Evolutionary conservation across 345 rosid genomes (phyloP).

Genomic region (Eucalyptus shirleyi): DNA sequence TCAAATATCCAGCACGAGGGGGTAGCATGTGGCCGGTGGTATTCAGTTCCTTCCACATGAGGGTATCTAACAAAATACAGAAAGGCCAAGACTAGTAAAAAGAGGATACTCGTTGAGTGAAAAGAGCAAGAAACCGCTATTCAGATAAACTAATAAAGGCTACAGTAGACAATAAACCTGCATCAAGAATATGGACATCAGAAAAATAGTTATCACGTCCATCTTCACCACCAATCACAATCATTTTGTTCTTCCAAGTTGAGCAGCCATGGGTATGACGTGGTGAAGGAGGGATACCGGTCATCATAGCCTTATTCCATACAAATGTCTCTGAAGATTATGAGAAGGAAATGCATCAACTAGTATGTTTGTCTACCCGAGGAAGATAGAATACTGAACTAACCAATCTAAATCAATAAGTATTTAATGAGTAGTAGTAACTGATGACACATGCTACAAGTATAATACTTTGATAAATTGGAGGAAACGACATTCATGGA

Average conservation of each 20-base stretch:
- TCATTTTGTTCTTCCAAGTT: conserved; percentile 25
- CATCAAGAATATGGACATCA: conserved; percentile 82
- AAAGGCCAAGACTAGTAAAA: background rate
- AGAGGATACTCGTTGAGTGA: background rate
- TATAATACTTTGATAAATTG: background rate
- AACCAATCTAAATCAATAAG: background rate
- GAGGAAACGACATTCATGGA: background rate
- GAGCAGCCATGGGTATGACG: conserved; percentile 96
- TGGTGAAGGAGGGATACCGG: conserved; percentile 75
- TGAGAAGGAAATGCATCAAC: background rate
- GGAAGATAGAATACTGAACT: background rate
- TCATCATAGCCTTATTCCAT: conserved; percentile 61
- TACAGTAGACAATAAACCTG: conserved; percentile 32
- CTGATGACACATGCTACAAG: background rate
- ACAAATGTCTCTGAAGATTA: conserved; percentile 62
- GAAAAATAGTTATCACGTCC: conserved; percentile 76
- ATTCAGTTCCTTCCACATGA: conserved; percentile 72
- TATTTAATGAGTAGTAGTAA: background rate
- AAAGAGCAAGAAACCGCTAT: background rate
- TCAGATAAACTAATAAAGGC: background rate
- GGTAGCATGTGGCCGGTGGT: conserved; percentile 62
- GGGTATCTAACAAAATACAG: conserved; percentile 41
- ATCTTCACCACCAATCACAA: conserved; percentile 95
- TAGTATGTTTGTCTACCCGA: background rate
- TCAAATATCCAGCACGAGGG: conserved; percentile 83